Conservation (phyloP, 805 yeast genomes). For the Blastobotrys parvus region DNA sequence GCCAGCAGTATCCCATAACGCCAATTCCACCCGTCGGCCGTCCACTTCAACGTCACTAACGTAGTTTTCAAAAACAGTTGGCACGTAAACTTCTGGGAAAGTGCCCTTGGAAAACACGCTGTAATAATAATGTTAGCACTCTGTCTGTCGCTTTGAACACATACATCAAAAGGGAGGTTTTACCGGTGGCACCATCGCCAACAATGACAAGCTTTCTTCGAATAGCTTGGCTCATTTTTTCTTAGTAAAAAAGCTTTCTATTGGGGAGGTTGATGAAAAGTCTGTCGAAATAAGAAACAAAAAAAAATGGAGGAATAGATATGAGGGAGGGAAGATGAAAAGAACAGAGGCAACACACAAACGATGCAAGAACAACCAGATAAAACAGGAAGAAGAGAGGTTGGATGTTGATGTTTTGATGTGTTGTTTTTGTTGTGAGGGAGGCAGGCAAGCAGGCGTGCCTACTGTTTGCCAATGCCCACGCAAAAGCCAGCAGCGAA, state of each 20-base stretch:
- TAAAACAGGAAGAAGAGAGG: too few relatives aligned
- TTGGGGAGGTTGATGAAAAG: neutral
- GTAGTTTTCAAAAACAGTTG: conserved; percentile 95
- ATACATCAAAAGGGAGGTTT: conserved; percentile 73
- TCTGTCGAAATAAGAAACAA: neutral
- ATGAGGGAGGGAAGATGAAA: too few relatives aligned
- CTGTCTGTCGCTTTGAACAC: neutral
- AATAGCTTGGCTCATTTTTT: neutral
- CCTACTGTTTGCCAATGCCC: too few relatives aligned
- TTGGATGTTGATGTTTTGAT: too few relatives aligned
- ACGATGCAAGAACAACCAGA: too few relatives aligned
- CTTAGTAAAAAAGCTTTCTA: neutral
- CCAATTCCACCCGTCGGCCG: conserved; percentile 87
- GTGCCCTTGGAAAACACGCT: conserved; percentile 47
- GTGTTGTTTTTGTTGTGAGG: too few relatives aligned
- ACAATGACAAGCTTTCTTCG: conserved; percentile 80
- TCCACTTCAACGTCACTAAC: conserved; percentile 93
- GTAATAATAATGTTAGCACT: neutral
- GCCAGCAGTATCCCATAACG: conserved; percentile 98
- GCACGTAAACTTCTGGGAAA: conserved; percentile 91
- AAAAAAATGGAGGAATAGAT: too few relatives aligned
- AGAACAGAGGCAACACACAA: too few relatives aligned
- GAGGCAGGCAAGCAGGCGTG: too few relatives aligned
- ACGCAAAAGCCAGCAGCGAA: too few relatives aligned
- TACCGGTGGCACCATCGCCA: conserved; percentile 98